A percentile compares a stretch with the other conserved stretches of the same genome.
phyloP scores from a whole-genome alignment of 306 rosid species.

The Prunus armeniaca region DNA sequence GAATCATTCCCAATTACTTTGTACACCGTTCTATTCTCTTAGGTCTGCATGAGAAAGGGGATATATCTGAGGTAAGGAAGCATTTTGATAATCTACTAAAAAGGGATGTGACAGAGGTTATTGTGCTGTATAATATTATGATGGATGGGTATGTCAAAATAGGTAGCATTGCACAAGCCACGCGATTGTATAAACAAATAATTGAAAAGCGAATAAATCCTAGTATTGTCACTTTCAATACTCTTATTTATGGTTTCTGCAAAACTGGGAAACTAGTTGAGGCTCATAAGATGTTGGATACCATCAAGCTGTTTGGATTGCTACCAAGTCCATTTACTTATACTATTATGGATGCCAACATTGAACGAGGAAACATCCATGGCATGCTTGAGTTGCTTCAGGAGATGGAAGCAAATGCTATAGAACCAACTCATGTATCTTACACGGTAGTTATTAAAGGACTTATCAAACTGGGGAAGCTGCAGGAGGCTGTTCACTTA shows the following conservation, averaged over 20 bases:
- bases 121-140: constrained; percentile 50
- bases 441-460: constrained; percentile 48
- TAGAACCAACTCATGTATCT: constrained; percentile 43
- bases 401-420: constrained; percentile 42
- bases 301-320: constrained; percentile 35
- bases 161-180: constrained; percentile 35
- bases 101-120: constrained; percentile 25
- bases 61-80: constrained; percentile 42
- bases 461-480: constrained; percentile 41
- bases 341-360: constrained; percentile 50
- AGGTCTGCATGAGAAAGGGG: constrained; percentile 35
- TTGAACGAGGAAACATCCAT: constrained; percentile 34
- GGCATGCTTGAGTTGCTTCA: constrained; percentile 27
- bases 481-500: constrained; percentile 35
- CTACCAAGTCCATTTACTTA: constrained; percentile 44
- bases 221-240: constrained; percentile 46
- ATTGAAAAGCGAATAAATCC: constrained; percentile 36
- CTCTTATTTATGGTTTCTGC: constrained; percentile 44
- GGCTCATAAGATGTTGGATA: constrained; percentile 35
- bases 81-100: constrained; percentile 34
- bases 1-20: constrained; percentile 37
- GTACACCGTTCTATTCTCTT: constrained; percentile 36
- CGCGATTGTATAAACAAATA: constrained; percentile 32
- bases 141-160: constrained; percentile 39
- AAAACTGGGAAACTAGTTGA: constrained; percentile 35